phyloP scores from a whole-genome alignment of 257 asterid species.

The Rauvolfia tetraphylla region DNA sequence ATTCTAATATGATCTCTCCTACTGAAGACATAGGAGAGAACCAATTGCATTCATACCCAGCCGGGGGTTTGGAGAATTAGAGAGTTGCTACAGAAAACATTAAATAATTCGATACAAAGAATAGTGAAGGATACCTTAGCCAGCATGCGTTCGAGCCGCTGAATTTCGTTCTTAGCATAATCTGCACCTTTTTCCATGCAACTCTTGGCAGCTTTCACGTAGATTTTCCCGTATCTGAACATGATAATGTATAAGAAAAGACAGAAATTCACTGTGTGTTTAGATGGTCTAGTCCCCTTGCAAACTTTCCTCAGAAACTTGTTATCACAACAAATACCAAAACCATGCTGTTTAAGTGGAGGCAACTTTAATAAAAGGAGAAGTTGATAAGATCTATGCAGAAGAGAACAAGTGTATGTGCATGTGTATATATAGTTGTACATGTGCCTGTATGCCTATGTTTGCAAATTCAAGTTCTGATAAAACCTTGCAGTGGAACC shows the following conservation, averaged over 20 bases:
- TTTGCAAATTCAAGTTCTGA: neutral
- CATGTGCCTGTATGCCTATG: neutral
- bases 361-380: neutral
- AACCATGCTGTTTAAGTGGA: neutral
- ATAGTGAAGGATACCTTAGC: conserved; percentile 58
- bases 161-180: conserved; percentile 74
- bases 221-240: conserved; percentile 71
- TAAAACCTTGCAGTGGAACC: conserved; percentile 70
- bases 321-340: conserved; percentile 1
- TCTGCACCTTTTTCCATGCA: conserved; percentile 76
- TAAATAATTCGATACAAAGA: neutral
- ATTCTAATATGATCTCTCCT: neutral
- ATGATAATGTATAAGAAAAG: conserved; percentile 14
- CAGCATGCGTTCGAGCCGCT: conserved; percentile 76
- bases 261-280: neutral
- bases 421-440: neutral
- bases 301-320: neutral
- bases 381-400: neutral
- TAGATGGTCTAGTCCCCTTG: neutral
- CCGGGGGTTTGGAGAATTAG: neutral
- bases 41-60: neutral
- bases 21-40: neutral
- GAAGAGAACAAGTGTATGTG: neutral
- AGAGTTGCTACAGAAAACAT: neutral
- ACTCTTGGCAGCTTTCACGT: conserved; percentile 82